Evolutionary conservation across 2,329 filamentous ascomycete species (phyloP).

Genomic region (Basipetospora chlamydospora): DNA sequence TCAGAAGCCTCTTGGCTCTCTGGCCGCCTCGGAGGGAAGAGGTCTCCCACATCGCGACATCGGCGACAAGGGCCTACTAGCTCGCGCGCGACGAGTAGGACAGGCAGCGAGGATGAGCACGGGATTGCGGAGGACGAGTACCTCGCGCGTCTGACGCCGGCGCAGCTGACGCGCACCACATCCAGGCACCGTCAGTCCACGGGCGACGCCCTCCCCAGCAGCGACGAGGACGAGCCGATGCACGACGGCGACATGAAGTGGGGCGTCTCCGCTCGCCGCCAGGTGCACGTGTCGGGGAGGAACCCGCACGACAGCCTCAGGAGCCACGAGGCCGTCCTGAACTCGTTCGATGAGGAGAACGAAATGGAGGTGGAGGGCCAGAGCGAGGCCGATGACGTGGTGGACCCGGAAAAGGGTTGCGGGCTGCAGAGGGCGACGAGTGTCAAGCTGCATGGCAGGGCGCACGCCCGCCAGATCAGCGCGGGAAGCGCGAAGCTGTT

Average conservation of each 20-base stretch:
- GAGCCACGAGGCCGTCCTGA: slow-evolving; percentile 37
- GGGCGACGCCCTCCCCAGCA: slow-evolving; percentile 38
- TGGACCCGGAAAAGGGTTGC: slow-evolving; percentile 12
- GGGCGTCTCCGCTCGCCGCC: slow-evolving; percentile 35
- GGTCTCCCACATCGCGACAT: slow-evolving; percentile 22
- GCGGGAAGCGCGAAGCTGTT: slow-evolving; percentile 64
- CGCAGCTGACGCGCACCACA: slow-evolving; percentile 9
- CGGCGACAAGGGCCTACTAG: slow-evolving; percentile 16
- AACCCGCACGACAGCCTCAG: slow-evolving; percentile 28
- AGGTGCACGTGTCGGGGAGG: slow-evolving; percentile 30
- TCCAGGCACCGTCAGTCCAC: slow-evolving; percentile 25
- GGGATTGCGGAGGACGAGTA: slow-evolving; percentile 39
- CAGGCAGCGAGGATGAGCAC: slow-evolving; percentile 42
- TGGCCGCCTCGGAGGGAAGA: slow-evolving; percentile 41
- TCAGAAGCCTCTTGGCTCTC: slow-evolving; percentile 95
- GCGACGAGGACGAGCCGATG: slow-evolving; percentile 39
- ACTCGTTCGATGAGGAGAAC: slow-evolving; percentile 22
- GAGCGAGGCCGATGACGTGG: slow-evolving; percentile 9
- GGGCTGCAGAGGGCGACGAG: slow-evolving; percentile 51
- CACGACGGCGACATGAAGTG: slow-evolving; percentile 31
- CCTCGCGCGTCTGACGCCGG: slow-evolving; percentile 33
- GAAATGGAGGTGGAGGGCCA: too few species aligned
- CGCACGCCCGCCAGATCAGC: slow-evolving; percentile 57
- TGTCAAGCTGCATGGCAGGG: slow-evolving; percentile 47
- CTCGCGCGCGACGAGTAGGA: slow-evolving; percentile 3